Evolutionary conservation across 148 eudicot species (phyloP), one percentile per base, ranked within the genome.

Genomic region (Euryodendron excelsum): DNA sequence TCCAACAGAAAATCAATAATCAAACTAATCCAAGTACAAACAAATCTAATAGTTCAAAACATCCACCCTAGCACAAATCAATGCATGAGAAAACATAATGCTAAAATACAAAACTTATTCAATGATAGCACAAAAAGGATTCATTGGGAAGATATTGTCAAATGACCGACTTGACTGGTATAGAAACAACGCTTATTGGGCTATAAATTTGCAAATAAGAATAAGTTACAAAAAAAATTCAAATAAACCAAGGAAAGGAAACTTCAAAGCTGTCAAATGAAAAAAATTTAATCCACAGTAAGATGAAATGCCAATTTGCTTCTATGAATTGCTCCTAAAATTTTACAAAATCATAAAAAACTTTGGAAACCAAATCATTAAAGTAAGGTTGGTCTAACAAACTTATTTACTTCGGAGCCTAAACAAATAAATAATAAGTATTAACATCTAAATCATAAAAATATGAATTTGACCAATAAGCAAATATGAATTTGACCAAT

Each of bases 1-100:
- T 36, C 20, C 60, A 36, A 77, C 11, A 66, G 34, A 7, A 23
- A 52, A 48, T 69, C 52, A 27, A 83, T 18, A 67, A 80, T 11
- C 30, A 55, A 74, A 60, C 59, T n/a, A 15, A 14, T 1, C 7
- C 30, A 58, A 4, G 23, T 7, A 37, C 39, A 55, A 18, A 25
- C 33, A 27, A 44, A 20, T 7, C 4, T 12, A 20, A 55, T 41
- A 6, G 62, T 31, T 39, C 27, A 61, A 79, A 23, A 47, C 56
- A 76, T 59, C 31, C 64, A 13, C n/a, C 14, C 6, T 14, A 17
- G 30, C 73, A 73, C 21, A 73, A 36, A 37, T 45, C 31, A 44
- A 45, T 13, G 48, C 20, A 15, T 39, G 44, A 45, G 0, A 17
- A 45, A 28, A 27, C 0, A n/a, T 59, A 50, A 17, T 34, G 12